Evolutionary conservation across 148 eudicot genomes (phyloP).

Genomic region (Camellia sinensis): DNA sequence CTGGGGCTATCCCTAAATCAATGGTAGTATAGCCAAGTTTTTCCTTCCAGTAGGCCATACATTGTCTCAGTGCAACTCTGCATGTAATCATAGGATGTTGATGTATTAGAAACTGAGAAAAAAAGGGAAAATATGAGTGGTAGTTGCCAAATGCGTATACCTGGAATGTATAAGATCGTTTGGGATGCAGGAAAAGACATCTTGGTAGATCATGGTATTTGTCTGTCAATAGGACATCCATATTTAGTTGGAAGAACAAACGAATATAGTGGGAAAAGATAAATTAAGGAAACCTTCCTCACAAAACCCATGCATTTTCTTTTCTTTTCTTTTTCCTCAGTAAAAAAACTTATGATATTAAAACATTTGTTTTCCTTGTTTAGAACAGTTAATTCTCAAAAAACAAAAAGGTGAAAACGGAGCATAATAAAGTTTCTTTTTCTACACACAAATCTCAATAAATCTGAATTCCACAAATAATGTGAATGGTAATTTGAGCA

Average conservation of each 20-base stretch:
- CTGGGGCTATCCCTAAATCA: slow-evolving; percentile 89
- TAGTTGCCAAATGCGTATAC: slow-evolving; percentile 27
- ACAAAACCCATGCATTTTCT: background rate
- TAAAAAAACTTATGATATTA: background rate
- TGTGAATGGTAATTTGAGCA: background rate
- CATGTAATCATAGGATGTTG: slow-evolving; percentile 3
- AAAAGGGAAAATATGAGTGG: background rate
- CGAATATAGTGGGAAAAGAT: background rate
- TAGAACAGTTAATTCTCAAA: too few species aligned
- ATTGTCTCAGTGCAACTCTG: slow-evolving; percentile 83
- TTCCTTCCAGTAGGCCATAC: slow-evolving; percentile 79
- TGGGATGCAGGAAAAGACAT: slow-evolving; percentile 91
- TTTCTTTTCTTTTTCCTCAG: too few species aligned
- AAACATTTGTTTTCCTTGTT: background rate
- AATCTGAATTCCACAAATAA: background rate
- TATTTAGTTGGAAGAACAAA: background rate
- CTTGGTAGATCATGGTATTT: slow-evolving; percentile 96
- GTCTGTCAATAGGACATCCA: slow-evolving; percentile 47
- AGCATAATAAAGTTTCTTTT: background rate
- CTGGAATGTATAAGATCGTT: slow-evolving; percentile 93
- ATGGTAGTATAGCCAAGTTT: slow-evolving; percentile 90
- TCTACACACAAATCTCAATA: background rate
- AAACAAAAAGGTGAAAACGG: background rate
- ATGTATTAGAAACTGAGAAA: background rate
- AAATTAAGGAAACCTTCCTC: slow-evolving; percentile 5